A percentile compares a stretch with the other conserved stretches of the same genome.
phyloP scores from a whole-genome alignment of 441 rosid species.

The Adansonia grandidieri region DNA sequence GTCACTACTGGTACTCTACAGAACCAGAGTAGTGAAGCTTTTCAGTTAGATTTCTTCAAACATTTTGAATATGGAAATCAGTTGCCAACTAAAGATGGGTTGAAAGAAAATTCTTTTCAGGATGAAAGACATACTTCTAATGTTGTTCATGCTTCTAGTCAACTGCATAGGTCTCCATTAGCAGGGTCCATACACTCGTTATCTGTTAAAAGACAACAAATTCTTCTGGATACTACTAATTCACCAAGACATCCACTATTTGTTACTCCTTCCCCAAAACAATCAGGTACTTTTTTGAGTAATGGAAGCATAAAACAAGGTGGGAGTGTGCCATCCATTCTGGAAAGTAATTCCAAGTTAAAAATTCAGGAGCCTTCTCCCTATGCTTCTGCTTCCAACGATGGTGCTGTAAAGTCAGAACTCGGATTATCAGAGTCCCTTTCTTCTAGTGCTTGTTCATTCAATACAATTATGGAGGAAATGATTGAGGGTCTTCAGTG shows the following conservation, averaged over 20 bases:
- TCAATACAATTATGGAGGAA: slow-evolving; percentile 40
- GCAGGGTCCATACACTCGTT: slow-evolving; percentile 48
- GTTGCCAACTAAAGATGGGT: slow-evolving; percentile 30
- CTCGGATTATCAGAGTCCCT: slow-evolving; percentile 43
- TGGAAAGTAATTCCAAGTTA: slow-evolving; percentile 53
- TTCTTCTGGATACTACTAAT: slow-evolving; percentile 41
- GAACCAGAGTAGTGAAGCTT: slow-evolving; percentile 30
- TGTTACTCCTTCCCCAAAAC: slow-evolving; percentile 71
- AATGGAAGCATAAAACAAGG: slow-evolving; percentile 48
- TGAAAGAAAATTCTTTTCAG: slow-evolving; percentile 28
- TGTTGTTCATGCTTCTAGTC: slow-evolving; percentile 33
- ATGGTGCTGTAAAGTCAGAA: slow-evolving; percentile 58
- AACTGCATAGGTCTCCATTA: slow-evolving; percentile 40
- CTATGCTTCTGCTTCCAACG: slow-evolving; percentile 47
- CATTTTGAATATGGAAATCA: slow-evolving; percentile 45
- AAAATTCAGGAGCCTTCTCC: slow-evolving; percentile 54
- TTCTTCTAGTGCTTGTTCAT: slow-evolving; percentile 45
- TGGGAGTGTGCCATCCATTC: slow-evolving; percentile 44
- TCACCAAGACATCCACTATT: slow-evolving; percentile 38
- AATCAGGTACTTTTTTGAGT: slow-evolving; percentile 47
- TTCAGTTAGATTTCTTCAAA: slow-evolving; percentile 23
- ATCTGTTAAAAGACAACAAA: slow-evolving; percentile 43
- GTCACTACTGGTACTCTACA: slow-evolving; percentile 20
- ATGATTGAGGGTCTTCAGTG: slow-evolving; percentile 23
- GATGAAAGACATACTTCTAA: slow-evolving; percentile 27